Base-by-base conservation (phyloP, 768 basidiomycete genomes). In the Neoboletus subvelutipes region DNA sequence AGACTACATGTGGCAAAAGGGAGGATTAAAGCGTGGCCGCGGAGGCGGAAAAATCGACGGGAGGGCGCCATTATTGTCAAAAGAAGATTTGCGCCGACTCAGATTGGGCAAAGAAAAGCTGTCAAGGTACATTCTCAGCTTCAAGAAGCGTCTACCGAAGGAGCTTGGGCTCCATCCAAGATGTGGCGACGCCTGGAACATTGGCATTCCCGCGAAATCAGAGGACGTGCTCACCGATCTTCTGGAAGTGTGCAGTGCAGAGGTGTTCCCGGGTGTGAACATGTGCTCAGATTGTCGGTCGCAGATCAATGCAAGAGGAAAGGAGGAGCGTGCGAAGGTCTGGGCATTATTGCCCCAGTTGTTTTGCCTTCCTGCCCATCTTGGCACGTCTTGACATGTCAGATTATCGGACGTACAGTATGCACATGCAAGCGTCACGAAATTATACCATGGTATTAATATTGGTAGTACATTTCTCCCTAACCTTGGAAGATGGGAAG, bases 61-160 rank as follows among this genome's bases (percentile, higher is more conserved):
- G 41, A 17, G 0, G 15, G 15, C n/a, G 9, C 29, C 15, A 5
- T 1, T 53, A 12, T 22, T 56, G n/a, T 56, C 50, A 5, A 46
- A 56, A 40, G 45, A 52, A n/a, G 55, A 56, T 24, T 10, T 52
- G 18, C 50, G 36, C n/a, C 31, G 55, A 26, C 37, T 56, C 31
- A 9, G 22, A 20, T 39, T 11, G 15, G 55, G 55, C 1, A 56
- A 40, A 46, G 45, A 18, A 40, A 39, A 15, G 9, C 7, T 56
- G 29, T 37, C 55, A 1, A 53, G 45, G 29, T 26, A 56, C 37
- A 22, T 56, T 18, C 37, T 24, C 9, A 20, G 13, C 37, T 53
- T 56, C 22, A 52, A 33, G 50, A 33, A 53, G 26, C 43, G 50
- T 7, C 50, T 56, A 24, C 22, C 37, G 45, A 24, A 20, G 37